Conservation (phyloP, 2,329 filamentous ascomycete genomes). For the Diaporthe citriasiana region DNA sequence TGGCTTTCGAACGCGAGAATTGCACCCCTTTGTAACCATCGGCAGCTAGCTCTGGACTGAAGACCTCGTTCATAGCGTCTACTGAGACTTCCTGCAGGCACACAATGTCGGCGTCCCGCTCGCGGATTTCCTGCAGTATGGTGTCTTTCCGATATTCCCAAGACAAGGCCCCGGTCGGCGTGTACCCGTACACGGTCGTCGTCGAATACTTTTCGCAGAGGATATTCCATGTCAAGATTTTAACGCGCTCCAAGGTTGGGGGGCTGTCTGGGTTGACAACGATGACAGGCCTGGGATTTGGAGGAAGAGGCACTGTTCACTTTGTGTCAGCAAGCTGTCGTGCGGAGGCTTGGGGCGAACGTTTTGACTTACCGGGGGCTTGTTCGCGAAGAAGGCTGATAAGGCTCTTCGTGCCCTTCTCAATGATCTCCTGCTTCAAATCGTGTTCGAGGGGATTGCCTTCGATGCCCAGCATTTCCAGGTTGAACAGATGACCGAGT, state of each 20-base stretch:
- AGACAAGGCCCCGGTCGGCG: constrained; percentile 81
- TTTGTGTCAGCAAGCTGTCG: background rate
- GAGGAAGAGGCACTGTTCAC: constrained; percentile 79
- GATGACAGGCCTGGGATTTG: constrained; percentile 81
- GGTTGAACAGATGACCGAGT: constrained; percentile 87
- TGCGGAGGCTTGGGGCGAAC: background rate
- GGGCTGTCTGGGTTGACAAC: constrained; percentile 79
- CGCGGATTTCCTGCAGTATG: constrained; percentile 85
- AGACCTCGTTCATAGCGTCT: constrained; percentile 92
- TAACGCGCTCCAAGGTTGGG: constrained; percentile 77
- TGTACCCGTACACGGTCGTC: constrained; percentile 88
- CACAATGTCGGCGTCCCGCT: constrained; percentile 87
- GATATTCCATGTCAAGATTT: constrained; percentile 94
- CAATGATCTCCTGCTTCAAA: constrained; percentile 85
- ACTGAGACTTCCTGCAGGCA: constrained; percentile 95
- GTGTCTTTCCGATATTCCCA: constrained; percentile 90
- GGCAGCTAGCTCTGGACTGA: constrained; percentile 87
- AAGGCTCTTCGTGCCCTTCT: constrained; percentile 87
- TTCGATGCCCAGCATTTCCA: constrained; percentile 92
- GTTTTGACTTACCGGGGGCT: constrained; percentile 78
- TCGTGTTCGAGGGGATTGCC: constrained; percentile 87
- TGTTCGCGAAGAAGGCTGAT: constrained; percentile 87
- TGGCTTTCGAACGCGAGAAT: constrained; percentile 89
- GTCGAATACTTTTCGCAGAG: constrained; percentile 96
- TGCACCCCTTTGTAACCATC: constrained; percentile 95